Evolutionary conservation across 306 rosid species (phyloP), one percentile per base, ranked within the genome.

Genomic region (Begonia peltatifolia): DNA sequence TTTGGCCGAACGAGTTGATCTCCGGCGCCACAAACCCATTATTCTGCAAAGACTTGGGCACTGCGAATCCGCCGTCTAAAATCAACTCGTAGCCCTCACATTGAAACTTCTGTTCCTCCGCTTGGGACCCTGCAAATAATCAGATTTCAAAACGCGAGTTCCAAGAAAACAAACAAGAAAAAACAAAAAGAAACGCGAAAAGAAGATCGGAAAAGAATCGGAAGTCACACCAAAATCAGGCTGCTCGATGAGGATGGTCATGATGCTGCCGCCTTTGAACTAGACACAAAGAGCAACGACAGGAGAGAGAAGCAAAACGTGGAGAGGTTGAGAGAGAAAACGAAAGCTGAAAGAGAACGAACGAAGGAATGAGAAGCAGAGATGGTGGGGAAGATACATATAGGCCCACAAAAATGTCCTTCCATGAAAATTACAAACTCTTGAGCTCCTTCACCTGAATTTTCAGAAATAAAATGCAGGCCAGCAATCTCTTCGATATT

Each of bases 1-100:
- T 44, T 9, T 69, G 74, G 42, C 96, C 96, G 67, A 81, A 84
- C 11, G 94, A 30, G 63, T 87, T 87, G 51, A 71, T 81, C 16
- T 87, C 85, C 6, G 75, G 87, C 13, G 74, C 79, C 10, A 65
- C 12, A 15, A 76, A 76, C 13, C 48, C 78, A 11, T 68, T 63
- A 53, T 43, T 38, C 6, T 70, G 65, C 16, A 20, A 22, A 22
- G 6, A 30, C 13, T 46, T 63, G 4, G 70, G 62, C 5, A 20
- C 20, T 18, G 52, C 68, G 50, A 84, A 80, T 42, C 83, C 94
- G 51, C 69, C 86, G 50, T 80, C 79, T 36, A 84, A 62, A 3
- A 71, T 73, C 67, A 80, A 69, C 6, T 73, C 81, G n/a, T 59
- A 64, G 58, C 14, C 59, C 52, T 62, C 76, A 10, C 71, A 69